Evolutionary conservation across 192 early-diverging fungal genomes (phyloP), one percentile per base, ranked within the genome.

Genomic region (Linderina pennispora): DNA sequence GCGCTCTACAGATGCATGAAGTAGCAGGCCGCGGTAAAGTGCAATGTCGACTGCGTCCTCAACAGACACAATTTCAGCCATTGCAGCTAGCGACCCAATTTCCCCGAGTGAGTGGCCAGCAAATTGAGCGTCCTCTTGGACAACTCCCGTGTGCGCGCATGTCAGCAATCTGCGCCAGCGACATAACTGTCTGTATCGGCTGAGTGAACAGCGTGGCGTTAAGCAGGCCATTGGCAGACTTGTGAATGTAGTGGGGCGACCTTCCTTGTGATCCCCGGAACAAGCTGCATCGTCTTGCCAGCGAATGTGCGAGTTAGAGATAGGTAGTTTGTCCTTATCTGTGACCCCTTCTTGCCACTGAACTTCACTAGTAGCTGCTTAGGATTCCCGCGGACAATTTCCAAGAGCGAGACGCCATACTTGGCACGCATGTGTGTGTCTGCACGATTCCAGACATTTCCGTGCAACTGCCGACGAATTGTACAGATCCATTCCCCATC

Each of bases 401-500:
- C 82, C 22, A 94, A 52, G 57, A 97, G 81, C 34, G 91, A 87
- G 50, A 97, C 76, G n/a, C 84, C 91, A 62, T 90, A 94, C 45
- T 78, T 88, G 41, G 67, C 62, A 46, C 81, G 60, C 75, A 92
- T 88, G 66, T 94, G 87, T 5, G 47, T 28, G 53, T 94, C 92
- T 40, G 91, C 94, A 36, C 84, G 80, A 58, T 97, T 86, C 94
- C 94, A 97, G 50, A 94, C 77, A 15, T 75, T 77, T 42, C 80
- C 77, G 15, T n/a, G 92, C 91, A 38, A 87, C 80, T 26, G 82
- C 55, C 0, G 90, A 93, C 39, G 79, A 74, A n/a, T 73, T 76
- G 57, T 97, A 97, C n/a, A 94, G 77, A 21, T 82, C 82, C 94
- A 97, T 94, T n/a, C 45, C 94, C 94, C 94, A 97, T 97, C 39